Conservation (phyloP, 2,329 filamentous ascomycete species). For the Ophiocordyceps camponoti-leonardi region DNA sequence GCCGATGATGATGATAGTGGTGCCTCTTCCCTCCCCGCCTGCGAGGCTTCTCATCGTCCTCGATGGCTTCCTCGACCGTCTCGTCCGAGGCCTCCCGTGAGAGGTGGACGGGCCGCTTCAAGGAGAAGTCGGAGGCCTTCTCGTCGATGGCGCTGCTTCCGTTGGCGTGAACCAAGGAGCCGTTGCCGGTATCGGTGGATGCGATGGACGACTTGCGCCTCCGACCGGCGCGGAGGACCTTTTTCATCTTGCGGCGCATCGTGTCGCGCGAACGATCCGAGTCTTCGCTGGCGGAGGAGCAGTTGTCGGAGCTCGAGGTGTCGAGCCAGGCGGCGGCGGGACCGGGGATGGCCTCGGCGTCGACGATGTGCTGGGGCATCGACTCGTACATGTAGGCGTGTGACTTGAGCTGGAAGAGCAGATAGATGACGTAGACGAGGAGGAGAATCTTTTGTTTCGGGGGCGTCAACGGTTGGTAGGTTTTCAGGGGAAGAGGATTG, state of each 20-base stretch:
- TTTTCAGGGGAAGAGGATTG: background rate
- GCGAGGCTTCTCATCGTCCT: conserved; percentile 21
- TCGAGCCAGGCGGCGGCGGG: conserved; percentile 71
- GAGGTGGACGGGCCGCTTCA: conserved; percentile 17
- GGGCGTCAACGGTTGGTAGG: background rate
- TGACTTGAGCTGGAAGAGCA: conserved; percentile 82
- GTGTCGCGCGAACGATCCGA: conserved; percentile 38
- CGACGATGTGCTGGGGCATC: conserved; percentile 81
- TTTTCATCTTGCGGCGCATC: conserved; percentile 58
- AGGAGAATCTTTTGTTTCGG: conserved; percentile 44
- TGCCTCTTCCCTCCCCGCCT: conserved; percentile 15
- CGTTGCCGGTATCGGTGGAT: conserved; percentile 40
- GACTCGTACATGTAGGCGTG: conserved; percentile 87
- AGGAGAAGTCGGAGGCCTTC: conserved; percentile 18
- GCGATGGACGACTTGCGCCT: conserved; percentile 63
- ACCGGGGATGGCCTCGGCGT: conserved; percentile 77
- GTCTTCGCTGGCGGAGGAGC: conserved; percentile 44
- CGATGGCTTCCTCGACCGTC: conserved; percentile 24
- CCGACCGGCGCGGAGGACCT: conserved; percentile 52
- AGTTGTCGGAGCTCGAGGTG: conserved; percentile 40
- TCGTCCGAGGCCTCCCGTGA: conserved; percentile 19
- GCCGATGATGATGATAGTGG: conserved; percentile 3
- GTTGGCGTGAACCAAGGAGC: conserved; percentile 23
- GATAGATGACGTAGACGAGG: conserved; percentile 66
- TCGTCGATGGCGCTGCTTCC: conserved; percentile 18